Conservation (phyloP, 1,284 basidiomycete species). For the Ustanciosporium gigantosporum region DNA sequence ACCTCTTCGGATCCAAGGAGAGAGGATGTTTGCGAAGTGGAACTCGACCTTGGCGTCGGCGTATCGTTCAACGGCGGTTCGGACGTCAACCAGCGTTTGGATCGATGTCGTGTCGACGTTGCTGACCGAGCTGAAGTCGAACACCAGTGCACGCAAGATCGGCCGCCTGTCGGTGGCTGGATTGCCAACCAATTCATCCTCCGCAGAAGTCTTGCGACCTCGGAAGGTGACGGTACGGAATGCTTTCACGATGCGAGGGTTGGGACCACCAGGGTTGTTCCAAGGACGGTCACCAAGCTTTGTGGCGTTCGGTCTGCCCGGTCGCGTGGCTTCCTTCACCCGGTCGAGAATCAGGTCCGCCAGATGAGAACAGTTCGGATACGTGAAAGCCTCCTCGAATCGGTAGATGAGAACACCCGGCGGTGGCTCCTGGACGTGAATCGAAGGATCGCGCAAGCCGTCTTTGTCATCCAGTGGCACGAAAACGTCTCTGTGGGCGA, state of each 20-base stretch:
- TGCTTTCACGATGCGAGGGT: slow-evolving; percentile 38
- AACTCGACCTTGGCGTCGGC: slow-evolving; percentile 78
- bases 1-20: slow-evolving; percentile 80
- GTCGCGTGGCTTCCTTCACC: slow-evolving; percentile 75
- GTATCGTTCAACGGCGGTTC: slow-evolving; percentile 84
- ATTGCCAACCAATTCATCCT: slow-evolving; percentile 38
- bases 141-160: slow-evolving; percentile 77
- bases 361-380: slow-evolving; percentile 83
- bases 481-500: slow-evolving; percentile 69
- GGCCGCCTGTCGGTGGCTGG: slow-evolving; percentile 66
- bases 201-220: slow-evolving; percentile 10
- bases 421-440: slow-evolving; percentile 77
- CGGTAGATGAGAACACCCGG: slow-evolving; percentile 90
- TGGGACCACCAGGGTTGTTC: slow-evolving; percentile 76
- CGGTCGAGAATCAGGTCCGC: slow-evolving; percentile 79
- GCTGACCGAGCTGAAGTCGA: slow-evolving; percentile 82
- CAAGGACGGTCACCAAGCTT: slow-evolving; percentile 74
- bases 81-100: slow-evolving; percentile 86
- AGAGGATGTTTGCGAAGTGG: slow-evolving; percentile 84
- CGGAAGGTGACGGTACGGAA: slow-evolving; percentile 37
- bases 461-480: slow-evolving; percentile 71
- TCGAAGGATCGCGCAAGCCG: slow-evolving; percentile 71
- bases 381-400: slow-evolving; percentile 89
- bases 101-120: slow-evolving; percentile 76
- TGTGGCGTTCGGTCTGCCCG: slow-evolving; percentile 64